These are phyloP conservation scores for Lichenothelia convexa DNA, from an alignment of 495 filamentous ascomycete genomes.

Conservation along the genomic window DNA sequence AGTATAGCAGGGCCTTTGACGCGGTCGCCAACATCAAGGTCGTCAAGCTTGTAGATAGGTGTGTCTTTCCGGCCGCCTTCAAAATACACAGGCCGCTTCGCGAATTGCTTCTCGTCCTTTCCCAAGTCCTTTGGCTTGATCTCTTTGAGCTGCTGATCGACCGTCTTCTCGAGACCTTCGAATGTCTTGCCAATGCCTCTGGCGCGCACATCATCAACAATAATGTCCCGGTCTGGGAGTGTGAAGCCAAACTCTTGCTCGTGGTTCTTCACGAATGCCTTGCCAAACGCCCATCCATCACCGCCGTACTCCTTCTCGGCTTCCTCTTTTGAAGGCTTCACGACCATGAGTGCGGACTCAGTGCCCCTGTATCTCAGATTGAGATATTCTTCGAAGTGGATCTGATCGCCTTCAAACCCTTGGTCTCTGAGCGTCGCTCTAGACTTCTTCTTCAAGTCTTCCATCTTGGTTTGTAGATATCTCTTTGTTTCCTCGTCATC, in stretches of 20 bases:
- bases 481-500: conserved; percentile 24
- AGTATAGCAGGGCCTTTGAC: conserved; percentile 77
- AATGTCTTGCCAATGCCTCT: conserved; percentile 80
- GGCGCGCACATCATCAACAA: conserved; percentile 82
- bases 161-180: conserved; percentile 55
- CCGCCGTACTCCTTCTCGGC: conserved; percentile 37
- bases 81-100: conserved; percentile 45
- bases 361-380: conserved; percentile 82
- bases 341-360: conserved; percentile 73
- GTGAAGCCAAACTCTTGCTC: conserved; percentile 93
- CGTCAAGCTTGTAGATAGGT: conserved; percentile 66
- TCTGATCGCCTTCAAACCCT: conserved; percentile 52
- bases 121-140: conserved; percentile 33
- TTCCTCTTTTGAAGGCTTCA: conserved; percentile 40
- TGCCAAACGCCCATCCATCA: conserved; percentile 60
- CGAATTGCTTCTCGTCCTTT: conserved; percentile 35
- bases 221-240: conserved; percentile 70
- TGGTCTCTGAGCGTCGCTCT: conserved; percentile 45
- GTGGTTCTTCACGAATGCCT: conserved; percentile 72
- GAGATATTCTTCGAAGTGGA: conserved; percentile 72
- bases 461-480: conserved; percentile 31
- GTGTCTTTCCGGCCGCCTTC: conserved; percentile 62
- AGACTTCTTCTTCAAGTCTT: conserved; percentile 50
- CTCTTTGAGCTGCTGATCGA: conserved; percentile 58
- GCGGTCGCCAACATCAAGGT: conserved; percentile 56